Conservation (phyloP, 331 rosid species). For the Acacia pycnantha region DNA sequence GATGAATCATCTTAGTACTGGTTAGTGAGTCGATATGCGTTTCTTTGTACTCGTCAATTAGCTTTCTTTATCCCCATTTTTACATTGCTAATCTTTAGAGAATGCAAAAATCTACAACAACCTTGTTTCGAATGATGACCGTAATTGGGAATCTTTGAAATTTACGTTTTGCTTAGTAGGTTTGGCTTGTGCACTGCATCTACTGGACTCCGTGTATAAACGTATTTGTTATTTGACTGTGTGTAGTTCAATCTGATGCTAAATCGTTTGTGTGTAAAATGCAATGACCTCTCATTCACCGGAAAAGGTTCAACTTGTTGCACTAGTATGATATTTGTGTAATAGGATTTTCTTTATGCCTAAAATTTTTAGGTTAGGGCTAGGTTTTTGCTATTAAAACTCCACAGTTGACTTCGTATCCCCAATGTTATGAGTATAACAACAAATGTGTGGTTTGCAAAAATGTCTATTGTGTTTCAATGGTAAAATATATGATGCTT, state of each 20-base stretch:
- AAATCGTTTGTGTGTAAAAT: background rate
- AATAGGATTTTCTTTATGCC: constrained; percentile 13
- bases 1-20: constrained; percentile 96
- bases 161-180: background rate
- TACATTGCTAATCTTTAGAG: background rate
- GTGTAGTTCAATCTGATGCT: background rate
- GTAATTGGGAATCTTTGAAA: background rate
- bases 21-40: constrained; percentile 38
- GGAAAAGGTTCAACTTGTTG: background rate
- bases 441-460: background rate
- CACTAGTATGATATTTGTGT: background rate
- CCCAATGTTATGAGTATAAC: constrained; percentile 14
- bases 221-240: background rate
- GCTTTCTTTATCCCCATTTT: background rate
- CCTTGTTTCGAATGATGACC: background rate
- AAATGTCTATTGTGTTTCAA: constrained; percentile 11
- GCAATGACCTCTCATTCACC: background rate
- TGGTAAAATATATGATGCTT: constrained; percentile 5
- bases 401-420: background rate
- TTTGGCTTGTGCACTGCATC: background rate
- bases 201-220: background rate
- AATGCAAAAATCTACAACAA: background rate
- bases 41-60: background rate
- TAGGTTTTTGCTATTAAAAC: constrained; percentile 25
- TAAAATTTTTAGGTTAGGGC: constrained; percentile 25